Evolutionary conservation across 2,329 filamentous ascomycete genomes (phyloP).

Genomic region (Xylaria sp.): DNA sequence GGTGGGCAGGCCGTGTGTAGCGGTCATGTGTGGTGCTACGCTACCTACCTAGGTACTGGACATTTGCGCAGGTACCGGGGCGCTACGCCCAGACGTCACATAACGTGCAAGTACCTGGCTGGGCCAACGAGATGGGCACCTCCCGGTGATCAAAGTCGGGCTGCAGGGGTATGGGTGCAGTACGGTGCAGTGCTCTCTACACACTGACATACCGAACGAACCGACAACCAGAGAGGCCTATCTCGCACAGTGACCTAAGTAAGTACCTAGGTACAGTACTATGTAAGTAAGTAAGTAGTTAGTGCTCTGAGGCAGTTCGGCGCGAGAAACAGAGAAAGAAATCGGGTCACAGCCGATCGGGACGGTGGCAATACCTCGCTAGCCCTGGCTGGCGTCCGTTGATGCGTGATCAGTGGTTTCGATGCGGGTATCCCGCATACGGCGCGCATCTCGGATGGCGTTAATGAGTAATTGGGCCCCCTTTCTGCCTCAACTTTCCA

Average conservation of each 20-base stretch:
- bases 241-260: neutral
- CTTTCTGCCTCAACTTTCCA: conserved; percentile 18
- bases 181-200: too few species aligned
- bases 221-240: neutral
- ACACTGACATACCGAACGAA: conserved; percentile 10
- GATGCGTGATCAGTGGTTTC: neutral
- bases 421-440: neutral
- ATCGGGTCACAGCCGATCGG: conserved; percentile 13
- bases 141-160: conserved; percentile 3
- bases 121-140: conserved; percentile 2
- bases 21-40: conserved; percentile 23
- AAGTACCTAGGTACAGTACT: too few species aligned
- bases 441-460: neutral
- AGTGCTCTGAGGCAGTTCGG: neutral
- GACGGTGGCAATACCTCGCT: neutral
- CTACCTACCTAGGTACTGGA: too few species aligned
- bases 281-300: too few species aligned
- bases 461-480: neutral
- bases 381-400: neutral
- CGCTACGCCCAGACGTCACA: neutral
- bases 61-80: conserved; percentile 7
- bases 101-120: conserved; percentile 2
- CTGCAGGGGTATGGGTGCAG: neutral
- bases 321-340: neutral
- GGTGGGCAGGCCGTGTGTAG: neutral